Conservation (phyloP, 1,284 basidiomycete species). For the Agaricales sp. region DNA sequence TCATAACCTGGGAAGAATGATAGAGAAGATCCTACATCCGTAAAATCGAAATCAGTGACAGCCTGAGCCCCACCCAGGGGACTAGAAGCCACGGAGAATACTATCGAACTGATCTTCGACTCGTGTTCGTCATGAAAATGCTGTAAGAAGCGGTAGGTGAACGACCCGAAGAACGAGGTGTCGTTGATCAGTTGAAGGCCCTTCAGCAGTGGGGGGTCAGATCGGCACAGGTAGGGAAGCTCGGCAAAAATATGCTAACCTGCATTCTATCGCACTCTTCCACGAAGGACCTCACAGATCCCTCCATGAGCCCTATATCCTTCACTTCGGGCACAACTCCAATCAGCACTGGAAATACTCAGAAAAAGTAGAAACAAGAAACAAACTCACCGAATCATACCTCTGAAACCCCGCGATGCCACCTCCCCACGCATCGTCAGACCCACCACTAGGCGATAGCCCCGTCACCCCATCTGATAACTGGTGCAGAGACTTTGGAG, state of each 20-base stretch:
- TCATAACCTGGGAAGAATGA: slow-evolving; percentile 7
- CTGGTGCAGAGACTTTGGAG: slow-evolving; percentile 52
- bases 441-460: slow-evolving; percentile 37
- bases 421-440: slow-evolving; percentile 44
- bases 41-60: slow-evolving; percentile 19
- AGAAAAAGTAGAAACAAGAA: neutral
- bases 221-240: slow-evolving; percentile 1
- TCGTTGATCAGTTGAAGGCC: slow-evolving; percentile 62
- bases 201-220: slow-evolving; percentile 22
- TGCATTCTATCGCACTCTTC: slow-evolving; percentile 71
- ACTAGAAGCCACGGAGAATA: slow-evolving; percentile 46
- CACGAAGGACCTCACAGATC: slow-evolving; percentile 48
- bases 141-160: slow-evolving; percentile 45
- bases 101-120: slow-evolving; percentile 42
- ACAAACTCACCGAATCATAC: slow-evolving; percentile 39
- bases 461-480: slow-evolving; percentile 34
- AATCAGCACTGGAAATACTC: neutral
- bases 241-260: slow-evolving; percentile 25
- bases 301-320: slow-evolving; percentile 55
- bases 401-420: slow-evolving; percentile 41
- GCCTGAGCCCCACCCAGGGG: slow-evolving; percentile 17
- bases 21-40: slow-evolving; percentile 30
- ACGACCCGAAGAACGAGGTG: slow-evolving; percentile 50
- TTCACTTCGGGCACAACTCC: slow-evolving; percentile 14
- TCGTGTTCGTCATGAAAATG: slow-evolving; percentile 51